Evolutionary conservation across 345 rosid species (phyloP), one percentile per base, ranked within the genome.

Genomic region (Lepidium aucheri): DNA sequence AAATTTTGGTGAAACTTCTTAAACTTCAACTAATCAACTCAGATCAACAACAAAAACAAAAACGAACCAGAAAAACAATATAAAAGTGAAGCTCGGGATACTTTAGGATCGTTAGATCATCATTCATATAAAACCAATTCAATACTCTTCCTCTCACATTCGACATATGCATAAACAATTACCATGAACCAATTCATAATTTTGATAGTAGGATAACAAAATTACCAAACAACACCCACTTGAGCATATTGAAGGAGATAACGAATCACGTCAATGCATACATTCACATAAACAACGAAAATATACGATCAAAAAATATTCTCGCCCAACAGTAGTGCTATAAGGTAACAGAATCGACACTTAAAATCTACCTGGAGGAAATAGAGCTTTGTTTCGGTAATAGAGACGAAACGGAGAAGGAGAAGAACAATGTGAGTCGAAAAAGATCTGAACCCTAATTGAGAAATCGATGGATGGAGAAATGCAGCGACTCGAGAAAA

Each of bases 361-460:
- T 54, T 1, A 3, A 67, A 62, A 41, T 65, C 9, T 77, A 79
- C 86, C 80, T 66, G 60, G 38, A 52, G 7, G 3, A 33, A 45
- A 10, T 6, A 32, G 22, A 65, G 38, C 20, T 47, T 47, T 18
- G 55, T 16, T 36, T 5, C 43, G 26, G 44, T 49, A 39, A 56
- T 22, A 2, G 26, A 49, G 66, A 65, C 32, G 35, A 51, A 9
- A 51, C 41, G 28, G 61, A 50, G 39, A 64, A 57, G 55, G 30
- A 65, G 63, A 60, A 41, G 0, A 42, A 61, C 52, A 63, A 44
- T 65, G 68, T 22, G 9, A 20, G 2, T 28, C 32, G 6, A 28
- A 8, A 53, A 65, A 42, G 58, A 58, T 61, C 79, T 33, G 73
- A 78, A 76, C 74, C 82, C 81, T 76, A 76, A 65, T 60, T 53